phyloP scores from a whole-genome alignment of 768 basidiomycete genomes.

The Boletus coccyginus region DNA sequence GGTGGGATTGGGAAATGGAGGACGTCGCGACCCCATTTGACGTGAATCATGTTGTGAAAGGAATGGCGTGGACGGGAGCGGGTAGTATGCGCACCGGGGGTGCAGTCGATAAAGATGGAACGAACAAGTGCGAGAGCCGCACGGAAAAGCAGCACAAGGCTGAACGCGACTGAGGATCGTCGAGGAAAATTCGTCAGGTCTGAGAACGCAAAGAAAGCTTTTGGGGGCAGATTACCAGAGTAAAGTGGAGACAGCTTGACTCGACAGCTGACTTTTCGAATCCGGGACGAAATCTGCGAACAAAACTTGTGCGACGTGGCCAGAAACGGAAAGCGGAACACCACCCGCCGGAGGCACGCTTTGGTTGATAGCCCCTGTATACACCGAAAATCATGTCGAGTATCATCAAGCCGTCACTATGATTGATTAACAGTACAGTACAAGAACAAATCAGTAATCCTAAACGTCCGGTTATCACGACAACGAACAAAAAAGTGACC shows the following conservation, averaged over 20 bases:
- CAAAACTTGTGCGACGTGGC: conserved; percentile 3
- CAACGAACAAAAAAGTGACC: conserved; percentile 7
- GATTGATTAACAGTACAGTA: conserved; percentile 3
- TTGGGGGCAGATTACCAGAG: conserved; percentile 16
- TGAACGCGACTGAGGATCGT: conserved; percentile 24
- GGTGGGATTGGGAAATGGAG: conserved; percentile 56
- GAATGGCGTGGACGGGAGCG: conserved; percentile 7
- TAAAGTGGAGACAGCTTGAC: conserved; percentile 31
- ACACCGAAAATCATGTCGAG: not conserved
- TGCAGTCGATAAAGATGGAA: conserved; percentile 4
- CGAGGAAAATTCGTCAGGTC: not conserved
- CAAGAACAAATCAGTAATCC: conserved; percentile 9
- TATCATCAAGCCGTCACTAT: too few relatives aligned
- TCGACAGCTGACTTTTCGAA: conserved; percentile 5
- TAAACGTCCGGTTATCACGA: conserved; percentile 6
- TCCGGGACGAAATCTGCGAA: not conserved
- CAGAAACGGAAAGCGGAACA: conserved; percentile 8
- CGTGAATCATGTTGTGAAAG: conserved; percentile 36
- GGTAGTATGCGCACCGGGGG: not conserved
- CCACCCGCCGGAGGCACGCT: not conserved
- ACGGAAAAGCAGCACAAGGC: conserved; percentile 34
- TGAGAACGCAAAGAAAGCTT: not conserved
- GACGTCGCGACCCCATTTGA: conserved; percentile 52
- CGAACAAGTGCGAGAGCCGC: conserved; percentile 21
- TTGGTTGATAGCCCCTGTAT: not conserved